Evolutionary conservation across 805 yeast genomes (phyloP), one percentile per base, ranked within the genome.

Genomic region (Lachancea waltii): DNA sequence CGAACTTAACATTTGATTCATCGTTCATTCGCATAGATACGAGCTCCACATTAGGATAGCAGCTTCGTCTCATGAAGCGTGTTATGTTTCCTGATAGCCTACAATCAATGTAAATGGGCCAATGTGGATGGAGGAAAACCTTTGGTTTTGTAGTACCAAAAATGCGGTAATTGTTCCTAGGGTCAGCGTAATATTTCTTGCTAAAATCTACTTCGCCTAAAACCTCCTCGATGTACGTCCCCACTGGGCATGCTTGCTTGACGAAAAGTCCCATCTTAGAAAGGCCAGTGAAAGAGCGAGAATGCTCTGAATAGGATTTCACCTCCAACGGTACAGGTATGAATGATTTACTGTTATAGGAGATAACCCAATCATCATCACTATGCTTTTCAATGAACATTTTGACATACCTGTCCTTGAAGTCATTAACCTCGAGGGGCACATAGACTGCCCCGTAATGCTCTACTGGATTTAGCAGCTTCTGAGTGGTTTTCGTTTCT

Each of bases 81-180:
- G 87, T 67, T 23, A 72, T 69, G 48, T 85, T 84, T 0, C 97
- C 97, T 4, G 77, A 69, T 29, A 78, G 73, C 42, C 96, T 70
- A n/a, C 87, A 73, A 59, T 89, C 96, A 13, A 89, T 64, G 3
- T 73, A 79, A n/a, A 87, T 49, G 0, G 81, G 80, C 36, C 79
- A 58, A n/a, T 65, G 60, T 0, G 78, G 70, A 37, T 77, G 75
- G 46, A 78, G 75, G 8, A 73, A 48, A 0, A 77, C 81, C 31
- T 71, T 70, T 3, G 81, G 81, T 45, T 68, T 67, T 29, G 77
- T 80, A 41, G 81, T 80, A 5, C 81, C 96, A 80, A 78, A 77
- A 13, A 72, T 54, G 47, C 77, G 60, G 60, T 86, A 90, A 54
- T 87, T 95, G 59, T 89, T 90, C 39, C 76, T 67, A 18, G 77